These are phyloP conservation scores for Phytophthora pinifolia DNA, from an alignment of 352 stramenopile genomes.

Conservation along the genomic window DNA sequence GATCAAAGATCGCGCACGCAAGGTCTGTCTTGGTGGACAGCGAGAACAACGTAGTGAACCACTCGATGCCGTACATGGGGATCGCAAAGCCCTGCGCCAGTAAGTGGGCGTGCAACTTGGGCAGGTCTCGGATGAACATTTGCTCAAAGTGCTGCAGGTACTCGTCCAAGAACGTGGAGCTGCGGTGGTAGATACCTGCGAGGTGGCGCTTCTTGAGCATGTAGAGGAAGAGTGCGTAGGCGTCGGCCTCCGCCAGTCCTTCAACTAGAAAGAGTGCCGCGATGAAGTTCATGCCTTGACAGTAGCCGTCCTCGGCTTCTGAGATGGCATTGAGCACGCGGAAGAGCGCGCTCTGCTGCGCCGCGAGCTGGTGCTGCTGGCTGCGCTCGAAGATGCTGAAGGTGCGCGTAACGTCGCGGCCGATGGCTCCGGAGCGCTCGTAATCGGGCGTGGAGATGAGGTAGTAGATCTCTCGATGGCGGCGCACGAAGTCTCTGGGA, in stretches of 20 bases:
- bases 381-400: constrained; percentile 86
- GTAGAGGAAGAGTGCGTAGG: constrained; percentile 82
- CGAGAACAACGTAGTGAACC: constrained; percentile 89
- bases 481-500: constrained; percentile 51
- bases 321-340: constrained; percentile 82
- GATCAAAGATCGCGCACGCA: constrained; percentile 79
- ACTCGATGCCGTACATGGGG: constrained; percentile 87
- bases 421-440: constrained; percentile 65
- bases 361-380: constrained; percentile 38
- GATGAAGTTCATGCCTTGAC: constrained; percentile 91
- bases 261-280: constrained; percentile 83
- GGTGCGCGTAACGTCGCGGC: constrained; percentile 81
- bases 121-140: constrained; percentile 70
- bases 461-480: constrained; percentile 81
- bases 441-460: constrained; percentile 69
- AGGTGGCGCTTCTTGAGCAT: constrained; percentile 81
- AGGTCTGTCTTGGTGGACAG: constrained; percentile 82
- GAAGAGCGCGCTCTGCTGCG: constrained; percentile 67
- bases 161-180: constrained; percentile 82
- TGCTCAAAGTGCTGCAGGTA: constrained; percentile 82
- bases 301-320: constrained; percentile 81
- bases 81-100: constrained; percentile 66
- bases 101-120: constrained; percentile 65
- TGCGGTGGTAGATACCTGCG: constrained; percentile 77
- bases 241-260: constrained; percentile 75